These are phyloP conservation scores for Nicotiana otophora DNA, from an alignment of 257 asterid genomes.

Conservation along the genomic window DNA sequence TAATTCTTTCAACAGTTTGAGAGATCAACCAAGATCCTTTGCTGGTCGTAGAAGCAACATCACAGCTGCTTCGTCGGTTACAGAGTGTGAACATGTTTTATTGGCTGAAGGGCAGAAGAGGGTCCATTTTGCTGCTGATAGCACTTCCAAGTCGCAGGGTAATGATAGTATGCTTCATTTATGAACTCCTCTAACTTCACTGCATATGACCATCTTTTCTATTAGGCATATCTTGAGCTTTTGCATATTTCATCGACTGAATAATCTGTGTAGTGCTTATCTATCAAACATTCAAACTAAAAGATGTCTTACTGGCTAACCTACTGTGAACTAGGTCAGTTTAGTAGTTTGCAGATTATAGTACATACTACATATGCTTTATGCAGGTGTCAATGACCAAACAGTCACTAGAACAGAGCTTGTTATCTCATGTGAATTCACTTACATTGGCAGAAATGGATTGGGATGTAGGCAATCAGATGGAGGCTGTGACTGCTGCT, in stretches of 20 bases:
- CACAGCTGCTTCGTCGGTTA: constrained; percentile 36
- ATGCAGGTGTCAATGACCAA: constrained; percentile 53
- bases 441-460: constrained; percentile 87
- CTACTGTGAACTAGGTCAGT: constrained; percentile 12
- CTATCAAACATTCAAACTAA: neutral
- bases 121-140: constrained; percentile 60
- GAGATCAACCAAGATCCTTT: constrained; percentile 37
- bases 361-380: constrained; percentile 31
- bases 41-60: constrained; percentile 27
- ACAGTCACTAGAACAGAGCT: constrained; percentile 45
- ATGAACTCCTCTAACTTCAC: neutral
- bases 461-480: constrained; percentile 51
- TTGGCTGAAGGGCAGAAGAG: constrained; percentile 57
- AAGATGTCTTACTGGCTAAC: constrained; percentile 1
- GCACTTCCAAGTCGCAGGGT: constrained; percentile 48
- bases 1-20: constrained; percentile 31
- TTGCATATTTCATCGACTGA: neutral
- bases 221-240: neutral
- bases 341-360: constrained; percentile 28
- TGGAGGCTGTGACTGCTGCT: constrained; percentile 40
- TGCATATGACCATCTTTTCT: neutral
- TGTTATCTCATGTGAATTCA: constrained; percentile 69
- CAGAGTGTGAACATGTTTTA: constrained; percentile 26
- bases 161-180: constrained; percentile 21
- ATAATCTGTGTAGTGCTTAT: neutral